Evolutionary conservation across 257 asterid species (phyloP).

Genomic region (Solanum appendiculatum): DNA sequence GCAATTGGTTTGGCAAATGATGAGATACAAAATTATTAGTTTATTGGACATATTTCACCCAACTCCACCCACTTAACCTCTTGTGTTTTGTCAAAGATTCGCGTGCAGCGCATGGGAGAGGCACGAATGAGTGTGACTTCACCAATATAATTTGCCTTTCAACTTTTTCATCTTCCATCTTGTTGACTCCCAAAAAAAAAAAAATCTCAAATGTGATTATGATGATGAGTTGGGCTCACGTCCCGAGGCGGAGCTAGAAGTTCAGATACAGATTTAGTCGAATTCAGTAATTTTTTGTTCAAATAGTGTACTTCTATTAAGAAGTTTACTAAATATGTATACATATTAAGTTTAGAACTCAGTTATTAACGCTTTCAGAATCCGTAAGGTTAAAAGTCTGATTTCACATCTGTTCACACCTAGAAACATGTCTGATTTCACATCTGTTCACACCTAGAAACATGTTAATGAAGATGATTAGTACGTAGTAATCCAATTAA

Average conservation of each 20-base stretch:
- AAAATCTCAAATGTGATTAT: not conserved
- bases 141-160: slow-evolving; percentile 18
- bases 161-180: not conserved
- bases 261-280: not conserved
- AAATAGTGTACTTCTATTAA: not conserved
- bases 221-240: not conserved
- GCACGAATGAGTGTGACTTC: slow-evolving; percentile 23
- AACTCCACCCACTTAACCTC: slow-evolving; percentile 5
- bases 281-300: not conserved
- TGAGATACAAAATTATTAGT: not conserved
- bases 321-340: not conserved
- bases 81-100: slow-evolving; percentile 27
- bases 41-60: not conserved
- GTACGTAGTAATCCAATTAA: slow-evolving; percentile 1
- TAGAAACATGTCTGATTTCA: not conserved
- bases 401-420: not conserved
- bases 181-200: not conserved
- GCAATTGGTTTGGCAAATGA: slow-evolving; percentile 11
- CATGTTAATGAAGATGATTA: not conserved
- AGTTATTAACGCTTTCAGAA: not conserved
- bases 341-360: not conserved
- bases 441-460: not conserved
- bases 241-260: not conserved
- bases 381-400: not conserved
- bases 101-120: slow-evolving; percentile 31